Base-by-base conservation (phyloP, 2,329 filamentous ascomycete species). In the Knoxdaviesia capensis region DNA sequence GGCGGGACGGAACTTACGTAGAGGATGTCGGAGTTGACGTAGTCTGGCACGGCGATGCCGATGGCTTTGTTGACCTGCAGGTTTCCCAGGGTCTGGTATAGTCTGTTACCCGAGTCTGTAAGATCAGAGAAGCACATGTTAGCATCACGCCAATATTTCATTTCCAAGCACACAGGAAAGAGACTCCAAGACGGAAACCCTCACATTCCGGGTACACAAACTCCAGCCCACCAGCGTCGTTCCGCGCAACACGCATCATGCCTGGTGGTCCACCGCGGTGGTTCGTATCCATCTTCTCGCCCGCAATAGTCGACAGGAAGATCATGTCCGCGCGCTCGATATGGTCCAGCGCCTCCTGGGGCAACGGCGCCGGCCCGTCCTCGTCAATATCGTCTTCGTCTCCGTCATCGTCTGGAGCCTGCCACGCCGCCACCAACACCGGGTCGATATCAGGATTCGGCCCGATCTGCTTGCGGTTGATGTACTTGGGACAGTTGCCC, bases 41-140 rank as follows among this genome's bases (percentile, higher is more conserved):
- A 88, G 54, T 87, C 74, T 0, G 84, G 82, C 34, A 93, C 67
- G 3, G 71, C 72, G 40, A 88, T 56, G 3, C 85, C 83, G 3
- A 80, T 71, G 11, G 62, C 60, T 0, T 82, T 80, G 32, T 77
- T 78, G 6, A 68, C 58, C 35, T 69, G 63, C 9, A 92, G 61
- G 52, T 93, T 93, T 1, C 85, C 85, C 0, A 92, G 66, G 0
- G 80, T 83, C 55, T 92, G 84, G 51, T 92, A 93, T 0, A 90
- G 61, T 10, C 82, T 65, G 55, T 93, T 93, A 6, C 85, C 85
- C 1, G 80, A 86, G 54, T 80, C 59, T 62, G 11, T 33, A 10
- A 10, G 5, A n/a, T n/a, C n/a, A n/a, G n/a, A n/a, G n/a, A n/a
- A n/a, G n/a, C n/a, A n/a, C n/a, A n/a, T n/a, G n/a, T n/a, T n/a